Percentiles rank a stretch among this genome's conserved stretches.
phyloP scores from a whole-genome alignment of 1,139 yeast species.

The Groenewaldozyma sp. region DNA sequence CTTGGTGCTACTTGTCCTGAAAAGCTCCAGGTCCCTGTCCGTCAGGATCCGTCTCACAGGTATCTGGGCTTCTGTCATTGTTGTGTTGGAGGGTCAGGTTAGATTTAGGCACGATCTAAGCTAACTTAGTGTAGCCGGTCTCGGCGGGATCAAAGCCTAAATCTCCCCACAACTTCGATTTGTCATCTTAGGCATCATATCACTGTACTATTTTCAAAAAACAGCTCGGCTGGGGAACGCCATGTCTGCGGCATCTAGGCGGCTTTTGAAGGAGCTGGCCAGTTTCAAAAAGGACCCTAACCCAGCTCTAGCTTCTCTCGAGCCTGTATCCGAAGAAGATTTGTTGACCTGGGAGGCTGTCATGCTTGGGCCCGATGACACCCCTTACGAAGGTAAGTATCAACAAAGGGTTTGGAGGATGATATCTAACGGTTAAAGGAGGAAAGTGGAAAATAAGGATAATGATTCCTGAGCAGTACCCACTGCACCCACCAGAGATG shows the following conservation, averaged over 20 bases:
- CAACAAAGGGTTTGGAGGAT: not conserved
- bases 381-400: conserved; percentile 34
- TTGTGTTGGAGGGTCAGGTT: not conserved
- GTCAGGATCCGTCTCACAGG: conserved; percentile 45
- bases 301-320: conserved; percentile 30
- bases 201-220: too few species aligned
- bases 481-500: conserved; percentile 60
- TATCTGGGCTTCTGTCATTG: conserved; percentile 5
- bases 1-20: conserved; percentile 50
- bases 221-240: too few species aligned
- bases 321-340: conserved; percentile 41
- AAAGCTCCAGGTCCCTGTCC: conserved; percentile 50
- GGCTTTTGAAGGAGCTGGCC: conserved; percentile 41
- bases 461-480: conserved; percentile 47
- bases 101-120: too few species aligned
- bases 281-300: conserved; percentile 32
- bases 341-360: conserved; percentile 52
- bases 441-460: conserved; percentile 54
- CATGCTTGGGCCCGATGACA: conserved; percentile 47
- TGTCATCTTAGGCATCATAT: too few species aligned
- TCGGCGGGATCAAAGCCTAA: too few species aligned
- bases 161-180: too few species aligned
- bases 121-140: too few species aligned
- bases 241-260: conserved; percentile 26
- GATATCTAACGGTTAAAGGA: conserved; percentile 16